Evolutionary conservation across 2,329 filamentous ascomycete genomes (phyloP).

Genomic region (Fusarium tjaetaba): DNA sequence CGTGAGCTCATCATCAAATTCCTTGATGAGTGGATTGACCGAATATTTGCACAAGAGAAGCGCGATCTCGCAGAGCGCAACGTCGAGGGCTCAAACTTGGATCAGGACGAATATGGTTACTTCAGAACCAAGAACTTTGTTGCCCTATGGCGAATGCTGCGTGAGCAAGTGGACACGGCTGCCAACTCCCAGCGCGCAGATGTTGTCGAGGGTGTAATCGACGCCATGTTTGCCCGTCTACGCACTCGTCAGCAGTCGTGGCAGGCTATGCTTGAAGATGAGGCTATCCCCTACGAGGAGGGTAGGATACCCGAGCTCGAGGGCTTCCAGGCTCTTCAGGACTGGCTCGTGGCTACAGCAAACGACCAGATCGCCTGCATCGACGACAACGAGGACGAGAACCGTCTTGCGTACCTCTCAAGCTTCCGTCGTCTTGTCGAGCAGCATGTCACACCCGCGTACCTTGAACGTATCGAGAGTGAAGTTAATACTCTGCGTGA

Average conservation of each 20-base stretch:
- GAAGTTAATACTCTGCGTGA: slow-evolving; percentile 83
- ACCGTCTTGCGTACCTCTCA: slow-evolving; percentile 82
- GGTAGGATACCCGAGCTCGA: slow-evolving; percentile 65
- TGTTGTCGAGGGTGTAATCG: slow-evolving; percentile 93
- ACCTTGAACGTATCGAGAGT: slow-evolving; percentile 76
- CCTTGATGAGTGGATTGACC: slow-evolving; percentile 97
- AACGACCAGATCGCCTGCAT: slow-evolving; percentile 99
- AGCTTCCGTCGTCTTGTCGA: slow-evolving; percentile 88
- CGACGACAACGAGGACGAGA: slow-evolving; percentile 85
- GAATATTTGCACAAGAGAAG: slow-evolving; percentile 85
- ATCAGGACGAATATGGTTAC: slow-evolving; percentile 87
- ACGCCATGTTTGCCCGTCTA: slow-evolving; percentile 92
- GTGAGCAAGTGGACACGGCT: slow-evolving; percentile 89
- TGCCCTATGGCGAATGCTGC: slow-evolving; percentile 97
- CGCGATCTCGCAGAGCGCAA: slow-evolving; percentile 83
- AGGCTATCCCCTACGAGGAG: slow-evolving; percentile 77
- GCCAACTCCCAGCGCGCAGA: slow-evolving; percentile 86
- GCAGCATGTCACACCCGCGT: slow-evolving; percentile 80
- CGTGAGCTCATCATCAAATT: slow-evolving; percentile 94
- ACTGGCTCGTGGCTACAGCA: slow-evolving; percentile 96
- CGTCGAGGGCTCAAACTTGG: slow-evolving; percentile 78
- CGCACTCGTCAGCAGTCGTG: slow-evolving; percentile 84
- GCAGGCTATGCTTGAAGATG: slow-evolving; percentile 88
- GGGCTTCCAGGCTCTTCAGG: slow-evolving; percentile 82
- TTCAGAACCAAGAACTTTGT: slow-evolving; percentile 92